A percentile compares a stretch with the other conserved stretches of the same genome.
Evolutionary conservation across 208 protist genomes (phyloP).

Genomic region (Trypanosoma lewisi): DNA sequence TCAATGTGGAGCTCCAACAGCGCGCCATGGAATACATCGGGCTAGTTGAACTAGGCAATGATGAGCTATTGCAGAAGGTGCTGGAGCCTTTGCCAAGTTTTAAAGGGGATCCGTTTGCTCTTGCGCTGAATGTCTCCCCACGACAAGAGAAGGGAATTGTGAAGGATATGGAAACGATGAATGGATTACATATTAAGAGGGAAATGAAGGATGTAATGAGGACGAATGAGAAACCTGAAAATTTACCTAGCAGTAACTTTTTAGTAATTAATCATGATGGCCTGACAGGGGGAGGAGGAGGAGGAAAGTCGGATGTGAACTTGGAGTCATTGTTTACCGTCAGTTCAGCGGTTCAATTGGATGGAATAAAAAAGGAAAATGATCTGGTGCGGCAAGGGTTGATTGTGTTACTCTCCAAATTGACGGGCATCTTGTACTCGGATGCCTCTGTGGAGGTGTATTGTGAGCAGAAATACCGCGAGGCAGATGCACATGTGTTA

Average conservation of each 20-base stretch:
- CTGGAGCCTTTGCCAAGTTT: slow-evolving; percentile 75
- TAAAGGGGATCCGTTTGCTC: slow-evolving; percentile 13
- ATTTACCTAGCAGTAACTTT: not conserved
- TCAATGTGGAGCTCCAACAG: slow-evolving; percentile 97
- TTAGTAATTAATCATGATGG: slow-evolving; percentile 1
- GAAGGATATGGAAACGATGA: not conserved
- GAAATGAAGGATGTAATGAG: not conserved
- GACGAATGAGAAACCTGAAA: not conserved
- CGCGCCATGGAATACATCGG: slow-evolving; percentile 94
- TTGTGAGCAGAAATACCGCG: slow-evolving; percentile 44
- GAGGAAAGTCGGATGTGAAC: slow-evolving; percentile 13
- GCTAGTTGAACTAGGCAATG: slow-evolving; percentile 66
- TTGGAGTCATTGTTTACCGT: slow-evolving; percentile 37
- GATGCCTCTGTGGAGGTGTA: slow-evolving; percentile 50
- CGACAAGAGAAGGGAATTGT: not conserved
- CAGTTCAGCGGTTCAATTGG: slow-evolving; percentile 25
- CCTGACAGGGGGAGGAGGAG: not conserved
- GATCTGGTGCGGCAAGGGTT: slow-evolving; percentile 37
- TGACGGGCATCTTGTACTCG: slow-evolving; percentile 39
- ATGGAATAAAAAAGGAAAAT: slow-evolving; percentile 32
- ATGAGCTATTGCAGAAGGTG: slow-evolving; percentile 63
- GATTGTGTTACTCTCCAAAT: slow-evolving; percentile 21
- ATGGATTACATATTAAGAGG: not conserved
- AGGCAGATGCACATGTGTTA: slow-evolving; percentile 47
- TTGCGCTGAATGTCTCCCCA: not conserved